Evolutionary conservation across 78 protist species (phyloP).

Genomic region (Dictyostelium capitatum): DNA sequence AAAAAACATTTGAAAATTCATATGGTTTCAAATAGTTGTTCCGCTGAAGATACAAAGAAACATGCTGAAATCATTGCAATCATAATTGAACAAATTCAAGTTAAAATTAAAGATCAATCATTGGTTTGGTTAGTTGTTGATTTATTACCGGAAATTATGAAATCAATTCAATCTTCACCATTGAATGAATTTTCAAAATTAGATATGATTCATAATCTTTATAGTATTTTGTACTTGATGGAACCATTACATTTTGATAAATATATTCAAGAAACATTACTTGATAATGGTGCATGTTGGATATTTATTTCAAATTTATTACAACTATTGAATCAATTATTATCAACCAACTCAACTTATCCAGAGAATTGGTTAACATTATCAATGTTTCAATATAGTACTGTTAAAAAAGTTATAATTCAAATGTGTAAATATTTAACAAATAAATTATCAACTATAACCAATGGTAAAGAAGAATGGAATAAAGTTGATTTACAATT

Average conservation of each 20-base stretch:
- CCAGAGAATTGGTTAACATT: constrained; percentile 77
- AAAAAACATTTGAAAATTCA: constrained; percentile 51
- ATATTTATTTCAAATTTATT: constrained; percentile 11
- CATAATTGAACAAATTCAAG: constrained; percentile 54
- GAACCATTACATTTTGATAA: constrained; percentile 34
- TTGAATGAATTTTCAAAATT: constrained; percentile 31
- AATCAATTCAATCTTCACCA: constrained; percentile 9
- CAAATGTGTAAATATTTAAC: constrained; percentile 49
- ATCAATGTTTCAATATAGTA: constrained; percentile 70
- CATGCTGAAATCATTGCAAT: constrained; percentile 62
- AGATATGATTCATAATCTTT: constrained; percentile 69
- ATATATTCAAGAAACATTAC: neutral
- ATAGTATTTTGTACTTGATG: constrained; percentile 53
- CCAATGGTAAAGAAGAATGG: neutral
- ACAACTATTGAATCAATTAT: neutral
- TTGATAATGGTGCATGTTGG: constrained; percentile 15
- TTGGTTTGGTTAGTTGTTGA: constrained; percentile 55
- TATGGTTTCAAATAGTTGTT: constrained; percentile 5
- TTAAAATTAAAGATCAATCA: constrained; percentile 32
- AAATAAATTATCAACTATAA: neutral
- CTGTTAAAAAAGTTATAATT: constrained; percentile 37
- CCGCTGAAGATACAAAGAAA: constrained; percentile 42
- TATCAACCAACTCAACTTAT: constrained; percentile 20
- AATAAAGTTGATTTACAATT: constrained; percentile 22
- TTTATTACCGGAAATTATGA: constrained; percentile 41